A percentile compares a stretch with the other conserved stretches of the same genome.
phyloP scores from a whole-genome alignment of 2,329 filamentous ascomycete species.

The Phyllosticta paracitricarpa region DNA sequence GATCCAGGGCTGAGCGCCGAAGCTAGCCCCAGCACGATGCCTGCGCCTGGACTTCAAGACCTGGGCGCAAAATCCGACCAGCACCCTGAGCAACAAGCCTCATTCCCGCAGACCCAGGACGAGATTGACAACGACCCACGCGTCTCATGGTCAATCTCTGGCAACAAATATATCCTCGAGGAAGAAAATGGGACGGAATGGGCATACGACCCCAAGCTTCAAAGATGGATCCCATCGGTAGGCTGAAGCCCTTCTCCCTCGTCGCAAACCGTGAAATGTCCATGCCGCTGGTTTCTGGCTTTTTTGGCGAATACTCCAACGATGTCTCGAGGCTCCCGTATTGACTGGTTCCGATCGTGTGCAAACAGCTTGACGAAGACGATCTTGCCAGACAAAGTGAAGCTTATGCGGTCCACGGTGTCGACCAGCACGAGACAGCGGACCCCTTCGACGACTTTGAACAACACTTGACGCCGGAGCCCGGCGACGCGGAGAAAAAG shows the following conservation, averaged over 20 bases:
- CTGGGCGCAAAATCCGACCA: neutral
- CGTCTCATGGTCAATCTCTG: slow-evolving; percentile 19
- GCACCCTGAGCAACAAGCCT: neutral
- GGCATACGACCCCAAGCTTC: slow-evolving; percentile 63
- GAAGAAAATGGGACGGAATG: slow-evolving; percentile 53
- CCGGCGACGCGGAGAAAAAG: neutral
- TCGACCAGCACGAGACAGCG: slow-evolving; percentile 29
- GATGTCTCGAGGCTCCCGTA: slow-evolving; percentile 13
- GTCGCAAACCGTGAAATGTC: neutral
- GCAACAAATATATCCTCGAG: slow-evolving; percentile 19
- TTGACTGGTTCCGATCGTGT: slow-evolving; percentile 21
- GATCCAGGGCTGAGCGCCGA: neutral
- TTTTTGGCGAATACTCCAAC: slow-evolving; percentile 7
- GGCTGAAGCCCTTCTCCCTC: slow-evolving; percentile 16
- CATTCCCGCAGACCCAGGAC: slow-evolving; percentile 13
- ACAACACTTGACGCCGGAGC: slow-evolving; percentile 1
- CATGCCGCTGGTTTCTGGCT: slow-evolving; percentile 18
- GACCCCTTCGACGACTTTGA: neutral
- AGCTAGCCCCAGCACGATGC: neutral
- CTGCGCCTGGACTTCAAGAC: neutral
- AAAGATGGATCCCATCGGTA: slow-evolving; percentile 65
- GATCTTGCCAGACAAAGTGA: slow-evolving; percentile 50
- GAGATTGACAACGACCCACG: slow-evolving; percentile 16
- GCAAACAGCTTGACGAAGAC: slow-evolving; percentile 47
- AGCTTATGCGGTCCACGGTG: slow-evolving; percentile 47